Conservation (phyloP, 2,329 filamentous ascomycete genomes). For the Fusarium sp. region DNA sequence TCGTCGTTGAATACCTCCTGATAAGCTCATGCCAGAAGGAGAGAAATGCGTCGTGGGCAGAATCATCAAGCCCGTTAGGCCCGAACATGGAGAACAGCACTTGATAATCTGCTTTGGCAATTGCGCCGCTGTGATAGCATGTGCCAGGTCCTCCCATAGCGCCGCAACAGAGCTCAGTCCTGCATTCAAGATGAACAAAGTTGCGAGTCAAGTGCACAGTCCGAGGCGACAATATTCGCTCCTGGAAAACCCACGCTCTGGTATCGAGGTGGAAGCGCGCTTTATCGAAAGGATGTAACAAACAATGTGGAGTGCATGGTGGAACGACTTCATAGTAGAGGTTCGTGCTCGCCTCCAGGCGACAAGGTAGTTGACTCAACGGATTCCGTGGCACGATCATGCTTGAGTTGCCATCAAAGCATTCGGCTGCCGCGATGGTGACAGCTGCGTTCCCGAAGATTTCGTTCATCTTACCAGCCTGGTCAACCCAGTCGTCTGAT, state of each 20-base stretch:
- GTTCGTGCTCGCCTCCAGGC: neutral
- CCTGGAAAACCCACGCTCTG: neutral
- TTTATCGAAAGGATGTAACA: neutral
- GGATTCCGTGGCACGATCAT: neutral
- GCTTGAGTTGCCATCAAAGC: neutral
- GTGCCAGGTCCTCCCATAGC: neutral
- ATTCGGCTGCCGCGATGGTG: neutral
- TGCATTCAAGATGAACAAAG: neutral
- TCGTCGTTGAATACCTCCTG: neutral
- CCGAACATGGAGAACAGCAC: neutral
- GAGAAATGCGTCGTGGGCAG: neutral
- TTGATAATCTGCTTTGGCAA: neutral
- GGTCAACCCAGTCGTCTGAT: neutral
- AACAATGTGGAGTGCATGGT: neutral
- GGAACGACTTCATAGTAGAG: neutral
- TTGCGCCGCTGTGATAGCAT: neutral
- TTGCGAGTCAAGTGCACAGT: neutral
- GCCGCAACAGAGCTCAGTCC: neutral
- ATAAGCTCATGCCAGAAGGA: neutral
- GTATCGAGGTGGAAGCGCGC: neutral
- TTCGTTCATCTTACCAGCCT: neutral
- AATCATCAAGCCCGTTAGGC: neutral
- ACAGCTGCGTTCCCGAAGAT: neutral
- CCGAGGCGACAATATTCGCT: neutral
- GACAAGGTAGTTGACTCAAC: neutral